Percentiles rank a stretch among this genome's conserved stretches.
phyloP scores from a whole-genome alignment of 2,329 filamentous ascomycete species.

The Massarina eburnea region DNA sequence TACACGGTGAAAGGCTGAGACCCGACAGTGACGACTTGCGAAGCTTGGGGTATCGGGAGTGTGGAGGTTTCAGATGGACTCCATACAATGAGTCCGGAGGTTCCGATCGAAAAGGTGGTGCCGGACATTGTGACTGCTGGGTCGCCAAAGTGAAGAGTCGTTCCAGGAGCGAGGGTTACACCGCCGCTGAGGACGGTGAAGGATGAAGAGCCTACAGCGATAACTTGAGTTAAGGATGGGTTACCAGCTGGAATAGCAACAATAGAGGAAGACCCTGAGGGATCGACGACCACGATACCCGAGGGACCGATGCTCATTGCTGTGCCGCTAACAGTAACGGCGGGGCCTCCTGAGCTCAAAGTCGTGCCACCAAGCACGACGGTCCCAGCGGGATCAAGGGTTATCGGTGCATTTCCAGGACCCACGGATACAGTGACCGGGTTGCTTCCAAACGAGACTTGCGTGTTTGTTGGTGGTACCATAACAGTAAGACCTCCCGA shows the following conservation, averaged over 20 bases:
- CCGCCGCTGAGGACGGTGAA: slow-evolving; percentile 2
- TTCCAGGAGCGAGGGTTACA: slow-evolving; percentile 11
- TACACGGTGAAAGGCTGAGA: background rate
- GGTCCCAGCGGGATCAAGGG: slow-evolving; percentile 2
- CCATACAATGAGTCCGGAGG: slow-evolving; percentile 8
- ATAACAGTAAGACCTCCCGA: slow-evolving; percentile 11
- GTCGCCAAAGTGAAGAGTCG: slow-evolving; percentile 12
- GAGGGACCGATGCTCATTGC: slow-evolving; percentile 9
- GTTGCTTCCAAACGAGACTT: slow-evolving; percentile 1
- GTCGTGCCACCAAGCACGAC: slow-evolving; percentile 7
- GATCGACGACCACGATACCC: slow-evolving; percentile 9
- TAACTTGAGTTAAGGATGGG: slow-evolving; percentile 1
- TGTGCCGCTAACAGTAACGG: slow-evolving; percentile 5
- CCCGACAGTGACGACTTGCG: slow-evolving; percentile 7
- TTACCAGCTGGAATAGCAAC: slow-evolving; percentile 1
- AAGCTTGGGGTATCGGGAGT: slow-evolving; percentile 4
- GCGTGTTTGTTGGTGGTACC: slow-evolving; percentile 4
- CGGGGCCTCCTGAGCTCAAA: slow-evolving; percentile 3
- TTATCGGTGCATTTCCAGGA: slow-evolving; percentile 1
- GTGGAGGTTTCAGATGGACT: slow-evolving; percentile 5
- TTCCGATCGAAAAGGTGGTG: slow-evolving; percentile 10
- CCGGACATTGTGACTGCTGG: slow-evolving; percentile 11
- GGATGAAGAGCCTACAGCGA: slow-evolving; percentile 1
- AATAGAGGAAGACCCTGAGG: slow-evolving; percentile 4
- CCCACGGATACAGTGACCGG: slow-evolving; percentile 5